phyloP scores from a whole-genome alignment of 495 filamentous ascomycete genomes.

The Glarea lozoyensis region DNA sequence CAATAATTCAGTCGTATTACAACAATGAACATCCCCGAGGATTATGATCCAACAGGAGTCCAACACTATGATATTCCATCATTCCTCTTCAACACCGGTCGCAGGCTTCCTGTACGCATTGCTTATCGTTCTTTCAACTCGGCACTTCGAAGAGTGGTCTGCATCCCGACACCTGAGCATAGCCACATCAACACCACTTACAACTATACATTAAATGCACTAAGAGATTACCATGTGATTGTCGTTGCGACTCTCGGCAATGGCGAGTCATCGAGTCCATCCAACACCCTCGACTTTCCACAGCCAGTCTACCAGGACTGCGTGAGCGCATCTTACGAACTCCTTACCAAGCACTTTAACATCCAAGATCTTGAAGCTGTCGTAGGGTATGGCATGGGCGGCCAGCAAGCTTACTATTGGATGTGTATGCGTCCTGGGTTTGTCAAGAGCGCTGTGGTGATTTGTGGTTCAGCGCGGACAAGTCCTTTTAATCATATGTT shows the following conservation, averaged over 20 bases:
- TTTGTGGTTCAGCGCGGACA: slow-evolving; percentile 31
- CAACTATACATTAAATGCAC: slow-evolving; percentile 23
- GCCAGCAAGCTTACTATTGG: slow-evolving; percentile 39
- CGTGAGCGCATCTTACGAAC: slow-evolving; percentile 24
- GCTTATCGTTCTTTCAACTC: slow-evolving; percentile 36
- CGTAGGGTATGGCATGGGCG: slow-evolving; percentile 40
- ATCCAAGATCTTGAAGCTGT: slow-evolving; percentile 23
- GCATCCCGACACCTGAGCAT: slow-evolving; percentile 38
- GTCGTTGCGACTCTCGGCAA: slow-evolving; percentile 29
- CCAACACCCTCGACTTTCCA: slow-evolving; percentile 20
- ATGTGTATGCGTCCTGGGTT: slow-evolving; percentile 27
- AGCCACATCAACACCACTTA: slow-evolving; percentile 33
- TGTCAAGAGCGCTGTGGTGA: slow-evolving; percentile 26
- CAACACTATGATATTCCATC: slow-evolving; percentile 26
- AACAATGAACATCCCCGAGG: not conserved
- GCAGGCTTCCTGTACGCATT: slow-evolving; percentile 24
- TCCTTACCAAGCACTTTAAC: slow-evolving; percentile 20
- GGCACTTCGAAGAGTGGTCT: slow-evolving; percentile 22
- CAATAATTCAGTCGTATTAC: not conserved
- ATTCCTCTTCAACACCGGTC: slow-evolving; percentile 30
- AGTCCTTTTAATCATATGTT: slow-evolving; percentile 35
- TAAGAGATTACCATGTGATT: slow-evolving; percentile 24
- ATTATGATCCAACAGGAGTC: slow-evolving; percentile 13
- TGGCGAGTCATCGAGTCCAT: slow-evolving; percentile 29
- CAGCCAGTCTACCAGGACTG: slow-evolving; percentile 24